Evolutionary conservation across 1,139 yeast genomes (phyloP).

Genomic region (Nadsonia starkeyi-henricii): DNA sequence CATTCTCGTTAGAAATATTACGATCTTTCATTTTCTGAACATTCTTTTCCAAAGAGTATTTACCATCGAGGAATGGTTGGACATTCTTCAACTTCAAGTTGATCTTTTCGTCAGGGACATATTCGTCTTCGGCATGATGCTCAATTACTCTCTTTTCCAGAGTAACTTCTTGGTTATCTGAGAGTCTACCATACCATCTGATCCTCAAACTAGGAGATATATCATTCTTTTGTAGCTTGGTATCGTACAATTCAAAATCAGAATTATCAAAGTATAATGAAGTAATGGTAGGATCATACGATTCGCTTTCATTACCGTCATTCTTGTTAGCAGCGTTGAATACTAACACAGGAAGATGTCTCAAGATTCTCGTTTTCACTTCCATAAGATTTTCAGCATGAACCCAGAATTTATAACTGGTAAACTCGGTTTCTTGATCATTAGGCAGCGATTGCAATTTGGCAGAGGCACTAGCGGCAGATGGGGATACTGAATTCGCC

Average conservation of each 20-base stretch:
- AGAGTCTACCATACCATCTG: conserved; percentile 80
- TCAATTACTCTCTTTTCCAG: conserved; percentile 65
- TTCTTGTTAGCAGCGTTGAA: conserved; percentile 35
- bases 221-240: conserved; percentile 59
- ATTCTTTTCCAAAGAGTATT: conserved; percentile 33
- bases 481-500: conserved; percentile 34
- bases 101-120: conserved; percentile 33
- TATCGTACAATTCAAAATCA: conserved; percentile 71
- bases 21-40: conserved; percentile 42
- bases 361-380: conserved; percentile 81
- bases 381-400: conserved; percentile 96
- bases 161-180: conserved; percentile 60
- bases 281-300: conserved; percentile 52
- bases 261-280: conserved; percentile 80
- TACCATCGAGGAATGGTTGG: conserved; percentile 41
- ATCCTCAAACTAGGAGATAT: conserved; percentile 67
- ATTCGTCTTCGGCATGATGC: conserved; percentile 33
- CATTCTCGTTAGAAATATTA: conserved; percentile 30
- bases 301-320: conserved; percentile 25
- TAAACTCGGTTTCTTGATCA: conserved; percentile 42
- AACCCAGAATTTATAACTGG: conserved; percentile 85
- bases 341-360: conserved; percentile 85
- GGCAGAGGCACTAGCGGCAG: conserved; percentile 13
- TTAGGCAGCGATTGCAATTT: conserved; percentile 11
- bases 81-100: conserved; percentile 68